Evolutionary conservation across 805 yeast genomes (phyloP), one percentile per base, ranked within the genome.

Genomic region (Isabelozyma gotoi): DNA sequence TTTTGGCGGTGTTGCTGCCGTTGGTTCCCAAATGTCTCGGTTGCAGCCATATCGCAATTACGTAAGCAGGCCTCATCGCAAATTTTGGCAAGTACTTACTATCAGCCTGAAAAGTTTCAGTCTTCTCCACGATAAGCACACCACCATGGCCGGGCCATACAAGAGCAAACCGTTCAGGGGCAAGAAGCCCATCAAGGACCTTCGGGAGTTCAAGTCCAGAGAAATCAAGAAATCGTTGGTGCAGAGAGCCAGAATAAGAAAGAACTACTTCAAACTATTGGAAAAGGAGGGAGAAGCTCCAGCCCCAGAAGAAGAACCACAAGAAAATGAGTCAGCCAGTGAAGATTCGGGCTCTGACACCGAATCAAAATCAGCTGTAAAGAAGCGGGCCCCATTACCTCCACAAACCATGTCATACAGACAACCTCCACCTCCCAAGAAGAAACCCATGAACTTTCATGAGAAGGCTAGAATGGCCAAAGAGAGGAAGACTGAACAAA

Each of bases 171-270:
- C 39, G 43, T 57, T 56, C 42, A 46, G 47, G 39, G 60, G 62
- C 38, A 62, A 59, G 44, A 59, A 56, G 19, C 55, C 59, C 42
- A 57, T 63, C 41, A 59, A 58, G 43, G 72, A 67, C 42, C 64
- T 67, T 40, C 63, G 69, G 17, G 74, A 68, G 47, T 58, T 59
- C 44, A 72, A 72, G 48, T 56, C 67, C 20, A 76, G 78, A 42
- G 97, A 89, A 47, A 91, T 91, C 55, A 84, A 85, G 55, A 78
- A 76, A 56, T 84, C 94, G 10, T 75, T 91, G 50, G 77, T 80
- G 0, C 95, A 89, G 57, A 78, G 89, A 48, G 88, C 96, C 11
- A 77, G 94, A 55, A 76, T 91, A 51, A 80, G 88, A 69, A 87
- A 84, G 62, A 82, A 80, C 39, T 91, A 91, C 58, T 82, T 88